phyloP scores from a whole-genome alignment of 352 stramenopile species.

The Peronospora destructor region DNA sequence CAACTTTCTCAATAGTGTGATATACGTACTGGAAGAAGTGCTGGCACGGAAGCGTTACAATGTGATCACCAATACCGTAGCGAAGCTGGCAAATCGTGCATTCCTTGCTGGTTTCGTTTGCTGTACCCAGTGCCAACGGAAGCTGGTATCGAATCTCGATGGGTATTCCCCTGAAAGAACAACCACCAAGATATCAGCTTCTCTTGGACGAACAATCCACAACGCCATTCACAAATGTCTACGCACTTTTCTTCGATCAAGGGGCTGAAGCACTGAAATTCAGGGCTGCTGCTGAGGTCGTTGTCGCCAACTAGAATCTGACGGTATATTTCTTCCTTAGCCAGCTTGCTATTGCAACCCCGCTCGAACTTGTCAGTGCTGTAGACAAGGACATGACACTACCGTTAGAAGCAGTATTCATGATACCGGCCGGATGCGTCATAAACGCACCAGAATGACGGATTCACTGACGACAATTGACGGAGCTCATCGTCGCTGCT shows the following conservation, averaged over 20 bases:
- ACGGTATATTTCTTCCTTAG: slow-evolving; percentile 59
- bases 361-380: slow-evolving; percentile 37
- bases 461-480: slow-evolving; percentile 60
- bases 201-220: neutral
- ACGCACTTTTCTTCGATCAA: slow-evolving; percentile 71
- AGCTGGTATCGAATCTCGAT: slow-evolving; percentile 79
- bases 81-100: slow-evolving; percentile 81
- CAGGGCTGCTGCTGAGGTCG: slow-evolving; percentile 58
- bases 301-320: slow-evolving; percentile 51
- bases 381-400: slow-evolving; percentile 1
- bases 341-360: slow-evolving; percentile 43
- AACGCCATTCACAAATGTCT: neutral
- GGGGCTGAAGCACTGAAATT: slow-evolving; percentile 63
- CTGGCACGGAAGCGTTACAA: slow-evolving; percentile 75
- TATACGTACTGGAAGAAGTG: slow-evolving; percentile 83
- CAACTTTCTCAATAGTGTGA: neutral
- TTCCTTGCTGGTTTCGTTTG: slow-evolving; percentile 77
- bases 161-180: slow-evolving; percentile 42
- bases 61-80: slow-evolving; percentile 81
- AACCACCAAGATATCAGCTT: slow-evolving; percentile 8
- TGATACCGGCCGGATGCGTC: neutral
- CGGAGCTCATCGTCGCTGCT: slow-evolving; percentile 80
- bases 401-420: slow-evolving; percentile 2
- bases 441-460: slow-evolving; percentile 47
- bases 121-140: slow-evolving; percentile 65